Evolutionary conservation across 257 asterid species (phyloP), one percentile per base, ranked within the genome.

Genomic region (Fraxinus americana): DNA sequence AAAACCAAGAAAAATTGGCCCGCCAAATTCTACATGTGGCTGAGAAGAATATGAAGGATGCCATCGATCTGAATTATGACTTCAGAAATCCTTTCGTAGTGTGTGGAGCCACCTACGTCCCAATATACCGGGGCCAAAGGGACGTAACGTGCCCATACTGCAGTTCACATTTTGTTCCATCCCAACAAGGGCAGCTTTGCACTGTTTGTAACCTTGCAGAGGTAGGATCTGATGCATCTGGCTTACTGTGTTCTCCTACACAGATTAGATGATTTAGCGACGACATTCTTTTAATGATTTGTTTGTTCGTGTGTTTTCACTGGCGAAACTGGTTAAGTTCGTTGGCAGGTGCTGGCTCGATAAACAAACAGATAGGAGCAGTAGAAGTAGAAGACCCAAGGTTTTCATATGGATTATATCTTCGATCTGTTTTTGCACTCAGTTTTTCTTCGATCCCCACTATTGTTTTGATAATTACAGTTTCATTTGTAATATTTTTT

Each of bases 41-140:
- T 1, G 91, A 87, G 77, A 85, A 70, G 76, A 83, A 83, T 67
- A 85, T 83, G 91, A 81, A 8, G 63, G 91, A 87, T 72, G 78
- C 72, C 34, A 29, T 81, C 27, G 80, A 83, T 65, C 82, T 87
- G 75, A 87, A 87, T 43, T 87, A 87, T 65, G 91, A 87, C 72
- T 85, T 87, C 54, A 78, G 91, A 75, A 87, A 87, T 65, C 91
- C 91, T 11, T 87, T 87, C 68, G 89, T 87, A 35, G 83, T 85
- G 9, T 87, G 91, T 48, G 91, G 89, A 19, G 89, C 91, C 6
- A 83, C 91, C 23, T 85, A 85, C 75, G 85, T 85, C 38, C 91
- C 89, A 29, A 87, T 87, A 73, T 87, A 87, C 79, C 82, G 88
- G 19, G 91, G 91, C 32, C 91, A 87, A 81, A 87, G 81, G 81